phyloP scores from a whole-genome alignment of 352 stramenopile species.

The Phytopythium vexans region DNA sequence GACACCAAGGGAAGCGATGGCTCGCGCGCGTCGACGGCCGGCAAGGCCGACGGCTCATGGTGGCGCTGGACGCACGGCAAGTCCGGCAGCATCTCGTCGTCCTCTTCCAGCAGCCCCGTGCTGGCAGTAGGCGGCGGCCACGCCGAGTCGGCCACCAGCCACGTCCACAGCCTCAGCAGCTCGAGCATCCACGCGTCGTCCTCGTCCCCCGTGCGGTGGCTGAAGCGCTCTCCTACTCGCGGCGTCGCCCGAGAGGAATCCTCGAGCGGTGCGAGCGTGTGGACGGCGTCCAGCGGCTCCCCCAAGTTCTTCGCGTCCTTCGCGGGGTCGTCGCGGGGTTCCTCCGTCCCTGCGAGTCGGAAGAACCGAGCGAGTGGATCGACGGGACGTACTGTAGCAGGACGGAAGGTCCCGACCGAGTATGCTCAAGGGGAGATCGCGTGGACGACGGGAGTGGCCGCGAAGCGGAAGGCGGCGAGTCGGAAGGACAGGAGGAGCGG shows the following conservation, averaged over 20 bases:
- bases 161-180: conserved; percentile 6
- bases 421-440: conserved; percentile 17
- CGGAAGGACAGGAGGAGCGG: conserved; percentile 33
- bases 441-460: conserved; percentile 26
- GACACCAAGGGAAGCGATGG: conserved; percentile 28
- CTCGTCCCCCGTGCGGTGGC: conserved; percentile 25
- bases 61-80: conserved; percentile 78
- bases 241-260: too few relatives aligned
- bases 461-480: conserved; percentile 23
- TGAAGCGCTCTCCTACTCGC: conserved; percentile 20
- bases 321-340: conserved; percentile 8
- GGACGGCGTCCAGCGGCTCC: conserved; percentile 9
- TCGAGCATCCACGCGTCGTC: conserved; percentile 8
- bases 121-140: conserved; percentile 9
- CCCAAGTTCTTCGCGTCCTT: conserved; percentile 22
- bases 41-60: conserved; percentile 37
- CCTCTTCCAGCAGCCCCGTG: conserved; percentile 23
- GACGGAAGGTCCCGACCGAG: too few relatives aligned
- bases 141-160: conserved; percentile 1
- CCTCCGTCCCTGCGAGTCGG: conserved; percentile 11
- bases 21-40: conserved; percentile 10
- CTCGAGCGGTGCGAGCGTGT: background rate
- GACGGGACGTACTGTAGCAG: too few relatives aligned
- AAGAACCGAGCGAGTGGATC: conserved; percentile 14
- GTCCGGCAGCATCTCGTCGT: conserved; percentile 62